A percentile compares a stretch with the other conserved stretches of the same genome.
phyloP scores from a whole-genome alignment of 2,329 filamentous ascomycete genomes.

The Furcasterigmium furcatum region DNA sequence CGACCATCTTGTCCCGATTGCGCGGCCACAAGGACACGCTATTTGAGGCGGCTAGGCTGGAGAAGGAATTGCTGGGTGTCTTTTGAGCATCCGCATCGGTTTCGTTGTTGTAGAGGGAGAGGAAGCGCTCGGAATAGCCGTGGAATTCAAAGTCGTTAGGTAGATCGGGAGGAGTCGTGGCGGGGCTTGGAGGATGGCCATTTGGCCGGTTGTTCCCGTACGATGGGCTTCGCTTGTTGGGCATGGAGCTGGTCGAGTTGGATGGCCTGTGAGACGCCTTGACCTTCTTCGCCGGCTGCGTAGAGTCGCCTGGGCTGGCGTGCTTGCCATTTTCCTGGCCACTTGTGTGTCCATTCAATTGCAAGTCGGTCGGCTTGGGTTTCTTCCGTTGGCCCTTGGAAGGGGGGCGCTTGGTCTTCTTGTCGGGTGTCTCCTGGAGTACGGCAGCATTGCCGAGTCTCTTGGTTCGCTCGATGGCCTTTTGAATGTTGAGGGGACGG shows the following conservation, averaged over 20 bases:
- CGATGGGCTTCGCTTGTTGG: constrained; percentile 61
- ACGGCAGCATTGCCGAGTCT: constrained; percentile 45
- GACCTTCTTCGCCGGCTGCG: constrained; percentile 68
- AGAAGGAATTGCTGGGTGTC: constrained; percentile 64
- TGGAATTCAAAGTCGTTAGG: constrained; percentile 62
- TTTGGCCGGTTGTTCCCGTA: constrained; percentile 59
- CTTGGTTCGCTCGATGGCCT: constrained; percentile 70
- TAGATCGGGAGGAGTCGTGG: constrained; percentile 67
- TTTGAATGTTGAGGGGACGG: constrained; percentile 67
- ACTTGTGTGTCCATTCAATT: constrained; percentile 63
- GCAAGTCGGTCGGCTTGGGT: constrained; percentile 64
- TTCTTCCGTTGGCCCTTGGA: constrained; percentile 90
- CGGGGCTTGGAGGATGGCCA: constrained; percentile 67
- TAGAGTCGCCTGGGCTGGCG: constrained; percentile 37
- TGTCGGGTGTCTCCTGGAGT: constrained; percentile 54
- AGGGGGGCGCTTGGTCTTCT: constrained; percentile 70
- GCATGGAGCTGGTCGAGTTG: constrained; percentile 69
- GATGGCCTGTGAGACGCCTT: constrained; percentile 81
- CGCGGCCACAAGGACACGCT: constrained; percentile 76
- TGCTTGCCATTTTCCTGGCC: constrained; percentile 54
- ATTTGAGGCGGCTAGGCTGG: constrained; percentile 71
- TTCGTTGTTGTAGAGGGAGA: constrained; percentile 65
- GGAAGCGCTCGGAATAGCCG: constrained; percentile 72
- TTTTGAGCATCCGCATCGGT: constrained; percentile 57
- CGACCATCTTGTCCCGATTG: constrained; percentile 65